Percentiles rank a stretch among this genome's conserved stretches.
phyloP scores from a whole-genome alignment of 192 early-diverging fungal species.

The Cladochytrium replicatum region DNA sequence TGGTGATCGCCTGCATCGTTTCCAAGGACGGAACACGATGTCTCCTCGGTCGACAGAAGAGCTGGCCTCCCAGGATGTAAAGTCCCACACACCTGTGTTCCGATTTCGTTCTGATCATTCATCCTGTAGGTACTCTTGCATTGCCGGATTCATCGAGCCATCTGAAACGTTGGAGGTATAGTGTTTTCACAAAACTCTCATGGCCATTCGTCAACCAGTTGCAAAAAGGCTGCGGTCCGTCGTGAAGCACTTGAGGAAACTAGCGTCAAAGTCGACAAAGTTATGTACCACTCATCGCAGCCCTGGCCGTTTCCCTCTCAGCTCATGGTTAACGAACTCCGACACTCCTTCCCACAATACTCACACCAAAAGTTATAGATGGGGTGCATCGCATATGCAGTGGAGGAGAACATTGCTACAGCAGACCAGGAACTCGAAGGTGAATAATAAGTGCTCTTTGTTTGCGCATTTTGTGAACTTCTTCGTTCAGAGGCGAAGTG shows the following conservation, averaged over 20 bases:
- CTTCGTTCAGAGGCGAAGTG: conserved; percentile 26
- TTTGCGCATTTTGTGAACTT: not conserved
- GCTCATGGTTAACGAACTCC: conserved; percentile 35
- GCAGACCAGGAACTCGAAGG: conserved; percentile 33
- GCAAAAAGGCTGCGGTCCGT: conserved; percentile 11
- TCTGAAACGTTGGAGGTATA: conserved; percentile 38
- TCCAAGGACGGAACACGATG: conserved; percentile 19
- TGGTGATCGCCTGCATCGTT: conserved; percentile 33
- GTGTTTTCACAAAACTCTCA: not conserved
- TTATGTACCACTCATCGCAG: conserved; percentile 41
- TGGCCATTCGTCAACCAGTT: conserved; percentile 3
- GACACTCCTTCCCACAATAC: conserved; percentile 7
- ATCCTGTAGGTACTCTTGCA: not conserved
- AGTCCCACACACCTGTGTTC: conserved; percentile 34
- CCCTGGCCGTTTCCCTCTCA: conserved; percentile 55
- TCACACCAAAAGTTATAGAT: not conserved
- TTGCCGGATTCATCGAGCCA: conserved; percentile 32
- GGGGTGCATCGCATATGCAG: conserved; percentile 29
- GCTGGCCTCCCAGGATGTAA: conserved; percentile 33
- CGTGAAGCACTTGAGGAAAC: conserved; percentile 46
- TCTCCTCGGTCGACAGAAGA: conserved; percentile 39
- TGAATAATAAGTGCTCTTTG: not conserved
- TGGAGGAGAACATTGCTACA: conserved; percentile 8
- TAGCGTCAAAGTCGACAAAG: conserved; percentile 26
- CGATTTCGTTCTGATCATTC: conserved; percentile 6